These are phyloP conservation scores for Guadua angustifolia DNA, from an alignment of 176 grass and related monocot species.

Conservation along the genomic window DNA sequence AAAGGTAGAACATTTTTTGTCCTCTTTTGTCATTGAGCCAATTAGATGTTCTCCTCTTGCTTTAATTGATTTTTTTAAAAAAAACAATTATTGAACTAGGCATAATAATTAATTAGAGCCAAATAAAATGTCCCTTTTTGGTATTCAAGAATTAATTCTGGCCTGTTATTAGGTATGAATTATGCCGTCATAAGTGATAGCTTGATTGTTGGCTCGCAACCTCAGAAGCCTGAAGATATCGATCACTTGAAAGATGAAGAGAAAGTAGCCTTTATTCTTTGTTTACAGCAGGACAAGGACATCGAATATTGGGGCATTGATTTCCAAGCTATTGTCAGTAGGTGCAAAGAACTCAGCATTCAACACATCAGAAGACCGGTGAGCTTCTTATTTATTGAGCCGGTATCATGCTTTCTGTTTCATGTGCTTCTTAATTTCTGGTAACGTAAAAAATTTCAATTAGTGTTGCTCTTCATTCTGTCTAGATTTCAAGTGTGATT, in stretches of 20 bases:
- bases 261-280: slow-evolving; percentile 80
- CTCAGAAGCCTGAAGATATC: slow-evolving; percentile 86
- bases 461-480: background rate
- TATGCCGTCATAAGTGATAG: slow-evolving; percentile 79
- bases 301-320: slow-evolving; percentile 88
- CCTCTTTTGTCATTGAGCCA: background rate
- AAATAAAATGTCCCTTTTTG: slow-evolving; percentile 8
- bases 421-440: background rate
- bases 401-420: background rate
- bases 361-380: slow-evolving; percentile 79
- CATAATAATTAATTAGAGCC: background rate
- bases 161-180: slow-evolving; percentile 69
- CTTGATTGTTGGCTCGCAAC: slow-evolving; percentile 92
- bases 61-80: background rate
- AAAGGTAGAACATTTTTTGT: background rate
- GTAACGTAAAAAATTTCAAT: background rate
- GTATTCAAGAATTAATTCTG: slow-evolving; percentile 5
- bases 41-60: slow-evolving; percentile 9
- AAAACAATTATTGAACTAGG: background rate
- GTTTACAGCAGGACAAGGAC: slow-evolving; percentile 90
- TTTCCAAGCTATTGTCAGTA: slow-evolving; percentile 66
- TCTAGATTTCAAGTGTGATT: background rate
- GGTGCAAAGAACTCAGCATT: slow-evolving; percentile 77
- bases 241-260: slow-evolving; percentile 80
- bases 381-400: slow-evolving; percentile 38